A percentile compares a stretch with the other conserved stretches of the same genome.
phyloP scores from a whole-genome alignment of 305 asterid genomes.

The Solanum hybrid region DNA sequence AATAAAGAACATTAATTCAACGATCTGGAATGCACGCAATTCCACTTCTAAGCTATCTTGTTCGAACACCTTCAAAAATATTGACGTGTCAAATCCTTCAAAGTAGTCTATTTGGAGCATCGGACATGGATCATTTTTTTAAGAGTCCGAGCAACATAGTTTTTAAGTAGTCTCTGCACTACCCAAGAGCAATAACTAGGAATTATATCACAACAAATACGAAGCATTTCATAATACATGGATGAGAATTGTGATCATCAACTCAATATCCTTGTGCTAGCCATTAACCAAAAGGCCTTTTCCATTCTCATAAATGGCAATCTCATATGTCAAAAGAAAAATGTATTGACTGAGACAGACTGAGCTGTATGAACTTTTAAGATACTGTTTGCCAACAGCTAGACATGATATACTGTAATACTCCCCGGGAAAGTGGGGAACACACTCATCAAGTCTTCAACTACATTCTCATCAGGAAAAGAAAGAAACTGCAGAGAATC shows the following conservation, averaged over 20 bases:
- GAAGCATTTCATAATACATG: background rate
- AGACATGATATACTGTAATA: background rate
- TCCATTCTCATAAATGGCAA: background rate
- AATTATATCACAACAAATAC: background rate
- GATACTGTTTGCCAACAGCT: background rate
- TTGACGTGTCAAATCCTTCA: background rate
- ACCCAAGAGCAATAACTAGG: background rate
- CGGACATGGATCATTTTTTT: background rate
- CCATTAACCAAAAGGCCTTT: background rate
- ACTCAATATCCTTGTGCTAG: background rate
- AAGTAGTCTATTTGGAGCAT: background rate
- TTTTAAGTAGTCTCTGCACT: background rate
- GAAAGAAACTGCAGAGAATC: background rate
- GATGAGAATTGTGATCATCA: background rate
- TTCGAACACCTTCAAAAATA: background rate
- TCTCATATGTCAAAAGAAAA: background rate
- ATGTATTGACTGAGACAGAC: background rate
- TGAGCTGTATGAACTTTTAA: background rate
- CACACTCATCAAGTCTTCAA: background rate
- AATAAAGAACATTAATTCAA: background rate
- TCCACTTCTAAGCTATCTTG: background rate
- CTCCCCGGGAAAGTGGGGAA: background rate
- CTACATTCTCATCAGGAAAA: background rate
- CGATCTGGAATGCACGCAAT: background rate
- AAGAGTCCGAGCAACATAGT: background rate